Conservation (phyloP, 257 asterid genomes). For the Nicotiana attenuata region DNA sequence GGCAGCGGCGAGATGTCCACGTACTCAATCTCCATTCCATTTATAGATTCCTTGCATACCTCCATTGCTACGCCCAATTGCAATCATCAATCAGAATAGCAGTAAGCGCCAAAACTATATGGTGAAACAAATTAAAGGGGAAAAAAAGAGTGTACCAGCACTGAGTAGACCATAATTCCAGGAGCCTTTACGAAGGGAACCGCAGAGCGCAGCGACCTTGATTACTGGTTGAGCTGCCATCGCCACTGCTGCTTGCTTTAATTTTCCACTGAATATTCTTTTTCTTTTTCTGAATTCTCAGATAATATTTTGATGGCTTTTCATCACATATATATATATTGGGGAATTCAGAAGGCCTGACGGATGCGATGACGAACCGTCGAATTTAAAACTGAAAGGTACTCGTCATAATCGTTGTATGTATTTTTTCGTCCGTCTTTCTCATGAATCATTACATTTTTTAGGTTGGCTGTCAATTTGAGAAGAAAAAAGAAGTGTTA, state of each 20-base stretch:
- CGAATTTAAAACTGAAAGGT: no score
- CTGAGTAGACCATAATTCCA: slow-evolving; percentile 32
- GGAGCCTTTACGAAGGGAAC: slow-evolving; percentile 41
- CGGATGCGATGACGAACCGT: background rate
- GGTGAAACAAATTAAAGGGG: background rate
- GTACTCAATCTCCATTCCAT: slow-evolving; percentile 65
- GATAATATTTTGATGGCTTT: background rate
- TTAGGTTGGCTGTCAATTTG: background rate
- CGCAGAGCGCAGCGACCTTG: slow-evolving; percentile 35
- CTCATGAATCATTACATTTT: background rate
- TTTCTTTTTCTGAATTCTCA: background rate
- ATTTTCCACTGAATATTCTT: background rate
- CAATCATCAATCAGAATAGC: background rate
- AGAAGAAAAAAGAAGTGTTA: no score
- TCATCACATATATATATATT: background rate
- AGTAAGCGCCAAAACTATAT: background rate
- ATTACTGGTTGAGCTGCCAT: slow-evolving; percentile 7
- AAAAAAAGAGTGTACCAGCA: slow-evolving; percentile 14
- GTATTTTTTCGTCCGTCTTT: background rate
- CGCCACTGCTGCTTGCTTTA: background rate
- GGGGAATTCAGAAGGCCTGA: background rate
- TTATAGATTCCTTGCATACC: slow-evolving; percentile 42
- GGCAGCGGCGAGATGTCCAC: slow-evolving; percentile 72
- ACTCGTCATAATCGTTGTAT: no score
- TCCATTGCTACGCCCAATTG: slow-evolving; percentile 49